A percentile compares a stretch with the other conserved stretches of the same genome.
phyloP scores from a whole-genome alignment of 192 early-diverging fungal species.

The Backusella westeae region DNA sequence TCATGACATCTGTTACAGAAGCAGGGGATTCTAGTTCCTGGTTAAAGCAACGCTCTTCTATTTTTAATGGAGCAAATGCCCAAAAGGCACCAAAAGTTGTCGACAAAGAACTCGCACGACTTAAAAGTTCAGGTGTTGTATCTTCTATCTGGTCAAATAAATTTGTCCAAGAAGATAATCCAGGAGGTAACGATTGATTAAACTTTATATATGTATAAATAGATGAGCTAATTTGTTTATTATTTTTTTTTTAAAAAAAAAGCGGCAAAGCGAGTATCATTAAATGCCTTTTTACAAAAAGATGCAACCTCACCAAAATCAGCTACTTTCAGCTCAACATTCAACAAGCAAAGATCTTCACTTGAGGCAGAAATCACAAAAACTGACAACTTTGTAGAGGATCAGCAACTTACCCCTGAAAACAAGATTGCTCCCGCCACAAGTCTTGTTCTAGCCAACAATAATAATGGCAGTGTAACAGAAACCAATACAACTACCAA shows the following conservation, averaged over 20 bases:
- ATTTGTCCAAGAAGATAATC: conserved; percentile 16
- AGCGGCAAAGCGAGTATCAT: neutral
- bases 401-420: conserved; percentile 1
- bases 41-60: conserved; percentile 10
- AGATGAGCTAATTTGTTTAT: neutral
- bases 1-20: conserved; percentile 10
- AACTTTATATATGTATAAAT: neutral
- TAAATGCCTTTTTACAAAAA: neutral
- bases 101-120: conserved; percentile 10
- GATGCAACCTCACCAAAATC: conserved; percentile 9
- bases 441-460: neutral
- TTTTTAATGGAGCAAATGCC: neutral
- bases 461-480: neutral
- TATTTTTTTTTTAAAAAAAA: neutral
- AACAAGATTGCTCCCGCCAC: neutral
- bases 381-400: neutral
- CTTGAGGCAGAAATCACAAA: neutral
- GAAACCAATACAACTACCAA: neutral
- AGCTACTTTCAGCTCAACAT: neutral
- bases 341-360: neutral
- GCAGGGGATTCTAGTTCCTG: neutral
- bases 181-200: conserved; percentile 11
- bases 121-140: conserved; percentile 10
- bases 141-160: conserved; percentile 16
- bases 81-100: neutral